These are phyloP conservation scores for Hortaea werneckii DNA, from an alignment of 2,329 filamentous ascomycete genomes.

Conservation along the genomic window DNA sequence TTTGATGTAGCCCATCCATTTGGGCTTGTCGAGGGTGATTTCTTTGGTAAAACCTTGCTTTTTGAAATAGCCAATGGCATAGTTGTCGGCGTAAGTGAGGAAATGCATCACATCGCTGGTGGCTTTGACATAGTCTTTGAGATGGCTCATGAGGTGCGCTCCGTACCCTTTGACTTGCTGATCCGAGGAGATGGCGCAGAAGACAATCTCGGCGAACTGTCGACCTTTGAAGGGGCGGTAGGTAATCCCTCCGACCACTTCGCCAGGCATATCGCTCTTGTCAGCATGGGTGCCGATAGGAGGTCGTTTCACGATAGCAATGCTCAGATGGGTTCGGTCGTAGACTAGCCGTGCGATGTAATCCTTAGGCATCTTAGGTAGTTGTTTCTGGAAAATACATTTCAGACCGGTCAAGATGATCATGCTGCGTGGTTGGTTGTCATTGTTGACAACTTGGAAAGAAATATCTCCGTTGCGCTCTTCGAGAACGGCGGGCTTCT, in stretches of 20 bases:
- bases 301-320: slow-evolving; percentile 95
- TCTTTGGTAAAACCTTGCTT: slow-evolving; percentile 99
- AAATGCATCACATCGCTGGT: slow-evolving; percentile 98
- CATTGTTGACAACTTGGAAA: slow-evolving; percentile 96
- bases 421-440: slow-evolving; percentile 73
- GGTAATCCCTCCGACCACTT: slow-evolving; percentile 67
- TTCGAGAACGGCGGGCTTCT: slow-evolving; percentile 89
- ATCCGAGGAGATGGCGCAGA: slow-evolving; percentile 93
- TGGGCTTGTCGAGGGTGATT: slow-evolving; percentile 77
- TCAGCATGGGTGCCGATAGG: slow-evolving; percentile 35
- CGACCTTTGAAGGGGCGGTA: slow-evolving; percentile 89
- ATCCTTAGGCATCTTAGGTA: slow-evolving; percentile 98
- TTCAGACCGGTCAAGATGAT: slow-evolving; percentile 94
- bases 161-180: slow-evolving; percentile 99
- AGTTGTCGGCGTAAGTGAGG: slow-evolving; percentile 96
- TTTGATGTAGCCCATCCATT: slow-evolving; percentile 99
- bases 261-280: slow-evolving; percentile 20
- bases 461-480: slow-evolving; percentile 92
- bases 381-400: slow-evolving; percentile 95
- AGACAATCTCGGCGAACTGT: slow-evolving; percentile 95
- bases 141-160: slow-evolving; percentile 92
- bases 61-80: slow-evolving; percentile 97
- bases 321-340: slow-evolving; percentile 89
- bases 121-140: slow-evolving; percentile 97
- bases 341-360: slow-evolving; percentile 97